Evolutionary conservation across 2,329 filamentous ascomycete genomes (phyloP).

Genomic region (Phaeosphaeria sp.): DNA sequence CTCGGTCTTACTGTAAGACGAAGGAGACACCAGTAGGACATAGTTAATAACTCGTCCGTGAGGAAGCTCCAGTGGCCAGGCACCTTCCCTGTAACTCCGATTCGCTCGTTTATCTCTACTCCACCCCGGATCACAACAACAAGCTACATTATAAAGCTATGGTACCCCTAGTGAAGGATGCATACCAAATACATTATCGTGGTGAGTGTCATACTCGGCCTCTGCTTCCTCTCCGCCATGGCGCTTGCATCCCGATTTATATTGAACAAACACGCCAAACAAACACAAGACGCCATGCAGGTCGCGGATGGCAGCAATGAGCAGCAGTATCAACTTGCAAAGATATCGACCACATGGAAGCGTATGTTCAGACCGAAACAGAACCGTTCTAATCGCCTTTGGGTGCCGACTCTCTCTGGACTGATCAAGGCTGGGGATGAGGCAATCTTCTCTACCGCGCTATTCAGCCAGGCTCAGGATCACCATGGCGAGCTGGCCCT

Average conservation of each 20-base stretch:
- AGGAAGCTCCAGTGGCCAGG: conserved; percentile 19
- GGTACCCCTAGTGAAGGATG: conserved; percentile 16
- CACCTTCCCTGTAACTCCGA: conserved; percentile 37
- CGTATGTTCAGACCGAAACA: conserved; percentile 28
- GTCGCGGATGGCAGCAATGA: conserved; percentile 19
- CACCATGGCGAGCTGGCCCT: conserved; percentile 32
- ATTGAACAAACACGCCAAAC: conserved; percentile 32
- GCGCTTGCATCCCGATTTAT: conserved; percentile 37
- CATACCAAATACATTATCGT: conserved; percentile 22
- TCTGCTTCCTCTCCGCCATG: conserved; percentile 28
- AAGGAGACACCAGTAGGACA: conserved; percentile 23
- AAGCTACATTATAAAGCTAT: conserved; percentile 28
- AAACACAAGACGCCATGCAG: conserved; percentile 12
- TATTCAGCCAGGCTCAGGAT: conserved; percentile 32
- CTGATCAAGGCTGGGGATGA: conserved; percentile 45
- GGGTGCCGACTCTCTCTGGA: conserved; percentile 36
- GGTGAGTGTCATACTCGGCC: conserved; percentile 18
- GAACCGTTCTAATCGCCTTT: conserved; percentile 16
- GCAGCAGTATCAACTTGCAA: conserved; percentile 17
- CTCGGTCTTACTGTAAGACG: conserved; percentile 3
- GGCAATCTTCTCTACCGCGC: conserved; percentile 29
- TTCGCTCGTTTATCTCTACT: conserved; percentile 22
- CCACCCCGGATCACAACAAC: conserved; percentile 15
- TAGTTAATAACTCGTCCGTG: conserved; percentile 25
- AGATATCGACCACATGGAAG: conserved; percentile 26